Evolutionary conservation across 176 grass and related monocot genomes (phyloP), one percentile per base, ranked within the genome.

Genomic region (Hordeum marinum): DNA sequence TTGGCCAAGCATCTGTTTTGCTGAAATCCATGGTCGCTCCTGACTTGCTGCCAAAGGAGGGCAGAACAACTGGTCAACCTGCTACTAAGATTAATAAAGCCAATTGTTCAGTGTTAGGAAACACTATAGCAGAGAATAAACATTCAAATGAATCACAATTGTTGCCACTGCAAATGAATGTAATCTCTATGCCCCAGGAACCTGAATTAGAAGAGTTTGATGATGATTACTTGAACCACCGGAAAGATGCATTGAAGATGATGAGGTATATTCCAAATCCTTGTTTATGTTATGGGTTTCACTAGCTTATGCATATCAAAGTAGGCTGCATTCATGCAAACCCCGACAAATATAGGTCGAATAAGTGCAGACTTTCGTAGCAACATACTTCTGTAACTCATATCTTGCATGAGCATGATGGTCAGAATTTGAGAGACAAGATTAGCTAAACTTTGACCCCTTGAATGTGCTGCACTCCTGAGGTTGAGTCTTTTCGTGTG

Each of bases 161-260:
- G 85, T 67, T 84, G 48, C 59, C 69, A 59, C 35, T 57, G 9
- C 81, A 76, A 14, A 91, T 58, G 63, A 86, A 57, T 79, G 27
- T 87, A 14, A 57, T 76, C 55, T 81, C 72, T 32, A 40, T 95
- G 75, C 93, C 89, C 18, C 23, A 69, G 58, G 88, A 98, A 72
- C 89, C 87, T 80, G 95, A 98, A 80, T 88, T 85, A 42, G 78
- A 90, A 70, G 83, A 89, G 72, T 50, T 83, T 13, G 91, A 92
- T 81, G 96, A 95, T 23, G 29, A 89, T 65, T 98, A 95, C 83
- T 82, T 92, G 57, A 92, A 80, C 81, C 88, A 86, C 75, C 76
- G 96, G 58, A 95, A 94, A 74, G 93, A 95, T 90, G 96, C 96
- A 71, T 77, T 98, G 64, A 95, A 92, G 83, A 85, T 92, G 83